Base-by-base conservation (phyloP, 2,329 filamentous ascomycete species). In the Plenodomus lindquistii region DNA sequence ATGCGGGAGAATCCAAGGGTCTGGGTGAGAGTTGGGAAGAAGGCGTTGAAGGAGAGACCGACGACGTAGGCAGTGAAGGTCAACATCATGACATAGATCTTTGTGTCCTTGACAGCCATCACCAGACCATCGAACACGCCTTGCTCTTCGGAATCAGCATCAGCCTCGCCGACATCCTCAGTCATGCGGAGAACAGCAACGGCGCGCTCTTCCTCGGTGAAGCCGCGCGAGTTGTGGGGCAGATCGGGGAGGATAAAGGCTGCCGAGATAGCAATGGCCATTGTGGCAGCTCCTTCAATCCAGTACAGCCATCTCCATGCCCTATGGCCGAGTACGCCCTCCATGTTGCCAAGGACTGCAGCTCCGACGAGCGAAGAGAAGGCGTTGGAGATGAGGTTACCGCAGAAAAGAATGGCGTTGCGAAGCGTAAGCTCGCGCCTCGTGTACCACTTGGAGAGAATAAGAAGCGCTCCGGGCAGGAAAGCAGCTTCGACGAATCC, bases 371-470 rank as follows among this genome's bases (percentile, higher is more conserved):
- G 67, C 2, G 75, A 75, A 2, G 72, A 75, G 48, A 79, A 77
- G 10, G 69, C 73, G 42, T 72, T 75, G 4, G 75, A 75, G 21
- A 77, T 67, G 15, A 73, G 62, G 47, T 72, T 75, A 13, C 73
- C 75, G 31, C 70, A 75, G 63, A 76, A 73, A 16, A 77, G 60
- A 38, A 74, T 66, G 7, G 73, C 69, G 41, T 72, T 73, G 9
- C 73, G 66, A 1, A 67, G 63, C 6, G 71, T 71, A 31, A 75
- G 60, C 47, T 75, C 73, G 41, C 79, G 78, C 40, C 83, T 77
- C 1, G 84, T 87, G 67, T 88, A 88, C 80, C 84, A 88, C 57
- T 85, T 84, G 0, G 82, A 84, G 17, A 87, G 75, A 38, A 86
- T 82, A 37, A 86, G 75, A 10, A 87, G 75, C 0, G 82, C 82